A percentile compares a stretch with the other conserved stretches of the same genome.
Conservation (phyloP, 1,284 basidiomycete genomes). For the Marasmius sp. region DNA sequence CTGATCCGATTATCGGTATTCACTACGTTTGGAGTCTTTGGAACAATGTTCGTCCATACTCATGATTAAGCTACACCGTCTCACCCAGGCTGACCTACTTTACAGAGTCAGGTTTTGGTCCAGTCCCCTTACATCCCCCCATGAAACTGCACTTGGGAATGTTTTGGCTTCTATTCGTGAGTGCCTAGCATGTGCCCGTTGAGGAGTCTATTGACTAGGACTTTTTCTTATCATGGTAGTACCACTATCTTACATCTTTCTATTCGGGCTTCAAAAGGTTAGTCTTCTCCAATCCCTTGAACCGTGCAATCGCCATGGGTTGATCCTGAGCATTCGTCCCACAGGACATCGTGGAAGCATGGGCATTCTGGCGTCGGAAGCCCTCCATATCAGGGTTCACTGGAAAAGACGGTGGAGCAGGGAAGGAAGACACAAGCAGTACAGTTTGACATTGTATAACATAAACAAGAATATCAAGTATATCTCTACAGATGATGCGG, state of each 20-base stretch:
- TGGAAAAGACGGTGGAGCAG: neutral
- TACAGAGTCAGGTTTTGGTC: conserved; percentile 2
- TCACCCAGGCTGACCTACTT: neutral
- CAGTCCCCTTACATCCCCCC: neutral
- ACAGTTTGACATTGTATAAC: neutral
- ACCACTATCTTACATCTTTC: neutral
- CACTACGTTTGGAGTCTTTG: conserved; percentile 12
- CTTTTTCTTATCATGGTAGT: neutral
- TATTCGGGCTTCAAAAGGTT: neutral
- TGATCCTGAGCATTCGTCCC: neutral
- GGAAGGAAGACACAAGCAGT: neutral
- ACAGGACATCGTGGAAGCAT: neutral
- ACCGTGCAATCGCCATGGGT: neutral
- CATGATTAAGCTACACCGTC: neutral
- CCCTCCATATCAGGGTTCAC: neutral
- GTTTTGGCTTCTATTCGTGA: conserved; percentile 13
- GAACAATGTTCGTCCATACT: conserved; percentile 1
- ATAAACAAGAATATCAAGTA: neutral
- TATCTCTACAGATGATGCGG: neutral
- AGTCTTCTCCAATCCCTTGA: neutral
- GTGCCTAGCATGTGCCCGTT: neutral
- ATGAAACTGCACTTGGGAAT: conserved; percentile 5
- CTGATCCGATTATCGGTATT: conserved; percentile 11
- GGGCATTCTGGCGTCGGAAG: neutral
- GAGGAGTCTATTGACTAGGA: conserved; percentile 4